Evolutionary conservation across 1,284 basidiomycete species (phyloP).

Genomic region (Marasmius fiardii): DNA sequence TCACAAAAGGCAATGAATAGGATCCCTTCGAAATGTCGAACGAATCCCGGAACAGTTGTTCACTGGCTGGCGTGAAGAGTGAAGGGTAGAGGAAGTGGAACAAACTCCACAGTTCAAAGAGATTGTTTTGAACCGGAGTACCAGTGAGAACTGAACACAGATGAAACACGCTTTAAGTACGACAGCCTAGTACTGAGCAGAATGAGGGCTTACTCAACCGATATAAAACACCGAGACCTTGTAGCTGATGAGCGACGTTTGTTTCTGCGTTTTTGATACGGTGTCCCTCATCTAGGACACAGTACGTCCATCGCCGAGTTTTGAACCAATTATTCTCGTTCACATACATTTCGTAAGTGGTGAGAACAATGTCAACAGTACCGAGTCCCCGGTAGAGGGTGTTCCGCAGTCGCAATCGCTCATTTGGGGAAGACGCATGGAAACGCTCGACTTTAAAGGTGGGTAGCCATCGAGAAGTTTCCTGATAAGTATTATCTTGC

Average conservation of each 20-base stretch:
- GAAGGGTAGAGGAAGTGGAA: slow-evolving; percentile 54
- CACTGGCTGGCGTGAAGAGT: slow-evolving; percentile 47
- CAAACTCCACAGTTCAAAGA: slow-evolving; percentile 55
- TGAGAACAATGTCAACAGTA: slow-evolving; percentile 48
- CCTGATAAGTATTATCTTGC: slow-evolving; percentile 27
- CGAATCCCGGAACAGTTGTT: slow-evolving; percentile 44
- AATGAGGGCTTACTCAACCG: slow-evolving; percentile 37
- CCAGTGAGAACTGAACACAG: slow-evolving; percentile 49
- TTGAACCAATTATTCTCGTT: slow-evolving; percentile 56
- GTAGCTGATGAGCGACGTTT: slow-evolving; percentile 38
- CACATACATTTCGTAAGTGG: slow-evolving; percentile 55
- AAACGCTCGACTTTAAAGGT: slow-evolving; percentile 45
- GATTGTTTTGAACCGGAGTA: slow-evolving; percentile 62
- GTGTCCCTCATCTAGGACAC: slow-evolving; percentile 62
- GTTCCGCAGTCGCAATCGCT: slow-evolving; percentile 46
- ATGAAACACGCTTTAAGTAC: neutral
- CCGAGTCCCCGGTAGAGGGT: slow-evolving; percentile 23
- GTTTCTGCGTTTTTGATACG: slow-evolving; percentile 56
- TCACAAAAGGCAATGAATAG: slow-evolving; percentile 48
- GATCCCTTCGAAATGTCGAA: slow-evolving; percentile 49
- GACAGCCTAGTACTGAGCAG: neutral
- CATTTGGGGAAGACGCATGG: slow-evolving; percentile 40
- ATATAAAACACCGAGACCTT: slow-evolving; percentile 45
- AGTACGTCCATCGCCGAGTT: slow-evolving; percentile 48
- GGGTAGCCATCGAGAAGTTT: slow-evolving; percentile 54